Evolutionary conservation across 192 early-diverging fungal species (phyloP), one percentile per base, ranked within the genome.

Genomic region (Entrophospora sp.): DNA sequence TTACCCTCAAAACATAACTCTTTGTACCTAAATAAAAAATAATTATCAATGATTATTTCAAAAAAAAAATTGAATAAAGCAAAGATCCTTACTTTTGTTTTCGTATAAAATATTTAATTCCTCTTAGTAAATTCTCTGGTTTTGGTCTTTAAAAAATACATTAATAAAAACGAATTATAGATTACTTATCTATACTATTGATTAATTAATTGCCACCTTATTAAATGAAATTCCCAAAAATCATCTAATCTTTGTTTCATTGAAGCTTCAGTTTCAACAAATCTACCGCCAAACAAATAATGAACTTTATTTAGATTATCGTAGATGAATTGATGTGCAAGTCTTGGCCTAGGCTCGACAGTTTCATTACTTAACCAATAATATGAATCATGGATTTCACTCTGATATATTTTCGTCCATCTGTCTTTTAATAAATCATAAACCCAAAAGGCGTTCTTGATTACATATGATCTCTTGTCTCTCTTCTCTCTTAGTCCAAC

Each of bases 271-370:
- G 59, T 67, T 32, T 90, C 88, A 4, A 90, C 90, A 5, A 93
- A 91, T 61, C 95, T 97, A 28, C 96, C 96, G 9, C 96, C 96
- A 82, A 98, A 98, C 67, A 98, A 68, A 72, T 88, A 91, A 62
- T 98, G 94, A 4, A 74, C 73, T 52, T 84, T 82, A 7, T 80
- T 77, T 18, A 69, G 69, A 5, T 68, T 69, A 67, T 97, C 89
- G 74, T 94, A 98, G 8, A 92, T 91, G 71, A 94, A 75, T 69
- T 96, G 92, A 64, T 95, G 92, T 0, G 93, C 95, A 77, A 89
- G 94, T 28, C 95, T 79, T n/a, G 95, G 89, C 9, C 81, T 73
- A 0, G 95, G 95, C 38, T 88, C 89, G 10, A 49, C 49, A 22
- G 34, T 63, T 55, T 27, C 53, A 53, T 30, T 43, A 70, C 37